These are phyloP conservation scores for Musa acuminata DNA, from an alignment of 176 grass and related monocot genomes.

Conservation along the genomic window DNA sequence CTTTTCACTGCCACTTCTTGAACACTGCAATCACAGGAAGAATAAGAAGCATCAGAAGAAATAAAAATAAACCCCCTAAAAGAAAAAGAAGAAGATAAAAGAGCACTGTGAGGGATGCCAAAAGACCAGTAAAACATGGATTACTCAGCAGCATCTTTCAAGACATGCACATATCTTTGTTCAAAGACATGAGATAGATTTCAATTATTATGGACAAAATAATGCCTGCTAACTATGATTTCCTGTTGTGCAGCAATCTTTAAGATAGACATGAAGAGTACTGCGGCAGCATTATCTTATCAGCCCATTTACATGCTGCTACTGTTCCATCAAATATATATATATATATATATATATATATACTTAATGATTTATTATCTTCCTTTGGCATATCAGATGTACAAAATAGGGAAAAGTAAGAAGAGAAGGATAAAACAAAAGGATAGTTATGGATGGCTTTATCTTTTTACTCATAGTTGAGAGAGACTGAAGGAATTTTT, in stretches of 20 bases:
- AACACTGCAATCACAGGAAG: conserved; percentile 21
- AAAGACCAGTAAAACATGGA: background rate
- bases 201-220: conserved; percentile 4
- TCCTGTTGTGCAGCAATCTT: background rate
- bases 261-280: background rate
- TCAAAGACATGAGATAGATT: background rate
- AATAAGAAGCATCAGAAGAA: too few relatives aligned
- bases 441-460: too few relatives aligned
- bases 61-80: background rate
- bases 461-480: background rate
- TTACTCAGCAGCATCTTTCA: conserved; percentile 12
- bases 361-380: too few relatives aligned
- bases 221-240: background rate
- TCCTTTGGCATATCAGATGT: too few relatives aligned
- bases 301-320: background rate
- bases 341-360: too few relatives aligned
- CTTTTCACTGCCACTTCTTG: background rate
- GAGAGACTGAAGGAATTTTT: conserved; percentile 24
- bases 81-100: conserved; percentile 19
- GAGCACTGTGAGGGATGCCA: background rate
- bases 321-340: too few relatives aligned
- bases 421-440: too few relatives aligned
- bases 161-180: conserved; percentile 2
- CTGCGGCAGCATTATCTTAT: background rate
- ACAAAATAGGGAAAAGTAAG: too few relatives aligned